Evolutionary conservation across 1,284 basidiomycete species (phyloP).

Genomic region (Leccinum ponderosum): DNA sequence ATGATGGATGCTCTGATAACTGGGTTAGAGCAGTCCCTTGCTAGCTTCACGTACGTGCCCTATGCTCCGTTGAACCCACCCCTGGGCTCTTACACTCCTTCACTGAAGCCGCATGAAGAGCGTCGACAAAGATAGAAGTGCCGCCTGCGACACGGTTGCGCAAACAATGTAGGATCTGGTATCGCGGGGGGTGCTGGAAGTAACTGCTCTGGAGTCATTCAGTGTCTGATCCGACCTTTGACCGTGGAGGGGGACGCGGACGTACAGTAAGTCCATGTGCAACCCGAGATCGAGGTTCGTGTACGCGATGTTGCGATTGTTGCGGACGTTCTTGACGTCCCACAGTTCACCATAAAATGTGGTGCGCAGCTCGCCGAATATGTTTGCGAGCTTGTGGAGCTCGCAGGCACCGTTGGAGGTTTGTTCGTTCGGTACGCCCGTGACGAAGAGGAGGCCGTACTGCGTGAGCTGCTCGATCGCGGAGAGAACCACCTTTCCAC

Average conservation of each 20-base stretch:
- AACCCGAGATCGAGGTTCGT: constrained; percentile 88
- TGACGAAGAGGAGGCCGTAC: constrained; percentile 60
- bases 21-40: constrained; percentile 68
- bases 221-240: neutral
- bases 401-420: constrained; percentile 64
- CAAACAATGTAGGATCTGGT: constrained; percentile 90
- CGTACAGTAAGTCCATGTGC: constrained; percentile 92
- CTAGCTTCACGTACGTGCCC: constrained; percentile 77
- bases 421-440: constrained; percentile 55
- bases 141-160: constrained; percentile 86
- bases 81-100: too few relatives aligned
- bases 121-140: constrained; percentile 87
- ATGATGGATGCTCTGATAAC: constrained; percentile 92
- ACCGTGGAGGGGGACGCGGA: constrained; percentile 9
- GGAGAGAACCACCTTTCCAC: constrained; percentile 33
- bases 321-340: constrained; percentile 81
- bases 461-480: constrained; percentile 57
- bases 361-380: constrained; percentile 75
- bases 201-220: constrained; percentile 53
- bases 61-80: neutral
- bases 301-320: constrained; percentile 92
- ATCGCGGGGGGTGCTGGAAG: constrained; percentile 86
- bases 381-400: constrained; percentile 60
- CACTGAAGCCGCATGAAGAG: constrained; percentile 63
- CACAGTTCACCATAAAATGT: constrained; percentile 94